Evolutionary conservation across 2,329 filamentous ascomycete species (phyloP).

Genomic region (Madurella fahalii): DNA sequence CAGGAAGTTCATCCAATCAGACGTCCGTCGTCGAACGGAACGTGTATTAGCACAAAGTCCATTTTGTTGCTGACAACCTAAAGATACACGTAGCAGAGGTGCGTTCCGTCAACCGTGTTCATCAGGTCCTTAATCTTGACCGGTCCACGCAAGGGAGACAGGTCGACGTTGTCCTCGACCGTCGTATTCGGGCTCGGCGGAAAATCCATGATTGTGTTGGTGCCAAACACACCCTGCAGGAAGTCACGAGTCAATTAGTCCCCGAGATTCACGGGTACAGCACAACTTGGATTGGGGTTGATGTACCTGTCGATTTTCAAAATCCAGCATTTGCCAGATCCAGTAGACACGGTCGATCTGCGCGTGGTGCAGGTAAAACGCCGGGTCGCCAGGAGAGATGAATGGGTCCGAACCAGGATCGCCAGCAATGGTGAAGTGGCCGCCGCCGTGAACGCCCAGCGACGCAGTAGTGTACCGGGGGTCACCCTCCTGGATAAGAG

Average conservation of each 20-base stretch:
- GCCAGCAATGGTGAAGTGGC: constrained; percentile 35
- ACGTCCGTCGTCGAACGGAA: too few relatives aligned
- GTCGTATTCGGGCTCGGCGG: constrained; percentile 40
- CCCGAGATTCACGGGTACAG: too few relatives aligned
- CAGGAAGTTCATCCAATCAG: too few relatives aligned
- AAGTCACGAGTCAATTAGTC: not conserved
- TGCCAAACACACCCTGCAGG: constrained; percentile 35
- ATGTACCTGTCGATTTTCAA: constrained; percentile 19
- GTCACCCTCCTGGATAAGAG: constrained; percentile 16
- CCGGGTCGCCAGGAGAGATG: constrained; percentile 23
- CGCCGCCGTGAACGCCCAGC: constrained; percentile 34
- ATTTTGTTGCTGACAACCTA: constrained; percentile 14
- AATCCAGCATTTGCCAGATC: constrained; percentile 29
- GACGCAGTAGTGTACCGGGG: constrained; percentile 25
- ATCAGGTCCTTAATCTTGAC: constrained; percentile 36
- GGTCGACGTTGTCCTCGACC: constrained; percentile 35
- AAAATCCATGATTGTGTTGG: constrained; percentile 39
- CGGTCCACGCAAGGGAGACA: constrained; percentile 34
- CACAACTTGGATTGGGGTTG: not conserved
- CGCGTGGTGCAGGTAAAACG: constrained; percentile 26
- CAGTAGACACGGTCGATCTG: constrained; percentile 24
- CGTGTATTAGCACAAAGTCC: too few relatives aligned
- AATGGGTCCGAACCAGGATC: constrained; percentile 24
- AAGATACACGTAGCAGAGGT: constrained; percentile 44
- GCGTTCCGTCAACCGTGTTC: constrained; percentile 36